These are phyloP conservation scores for Corynascus novoguineensis DNA, from an alignment of 495 filamentous ascomycete genomes.

Conservation along the genomic window DNA sequence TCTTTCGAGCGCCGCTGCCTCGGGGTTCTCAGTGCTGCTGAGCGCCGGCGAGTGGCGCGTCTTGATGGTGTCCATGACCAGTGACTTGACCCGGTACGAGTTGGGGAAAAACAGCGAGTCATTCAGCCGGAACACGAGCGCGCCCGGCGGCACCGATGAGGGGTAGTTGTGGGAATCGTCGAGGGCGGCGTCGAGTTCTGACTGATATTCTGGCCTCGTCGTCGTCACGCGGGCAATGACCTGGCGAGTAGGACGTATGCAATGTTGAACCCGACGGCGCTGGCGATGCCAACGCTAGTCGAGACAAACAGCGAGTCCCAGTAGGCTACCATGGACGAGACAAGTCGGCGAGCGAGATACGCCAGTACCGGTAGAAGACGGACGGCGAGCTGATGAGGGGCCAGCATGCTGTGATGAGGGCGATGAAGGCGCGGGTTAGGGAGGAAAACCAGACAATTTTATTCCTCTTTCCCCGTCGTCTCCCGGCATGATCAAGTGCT, in stretches of 20 bases:
- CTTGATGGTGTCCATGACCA: conserved; percentile 41
- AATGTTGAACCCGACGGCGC: conserved; percentile 44
- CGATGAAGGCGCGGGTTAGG: conserved; percentile 43
- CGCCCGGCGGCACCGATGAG: conserved; percentile 29
- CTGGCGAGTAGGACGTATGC: conserved; percentile 41
- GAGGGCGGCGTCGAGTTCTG: conserved; percentile 15
- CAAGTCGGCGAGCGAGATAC: conserved; percentile 46
- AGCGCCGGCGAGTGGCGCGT: conserved; percentile 31
- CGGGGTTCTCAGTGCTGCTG: conserved; percentile 5
- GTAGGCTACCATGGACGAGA: conserved; percentile 45
- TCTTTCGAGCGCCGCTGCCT: conserved; percentile 33
- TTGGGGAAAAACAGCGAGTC: conserved; percentile 47
- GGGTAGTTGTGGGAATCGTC: conserved; percentile 16
- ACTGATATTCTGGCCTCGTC: conserved; percentile 17
- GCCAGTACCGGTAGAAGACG: conserved; percentile 45
- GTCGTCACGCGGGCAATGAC: conserved; percentile 33
- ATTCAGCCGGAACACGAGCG: conserved; percentile 37
- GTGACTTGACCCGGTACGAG: conserved; percentile 39
- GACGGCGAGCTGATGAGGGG: conserved; percentile 39
- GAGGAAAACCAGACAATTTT: conserved; percentile 40
- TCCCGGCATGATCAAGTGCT: conserved; percentile 41
- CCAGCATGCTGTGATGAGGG: conserved; percentile 44
- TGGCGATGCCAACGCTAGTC: conserved; percentile 45
- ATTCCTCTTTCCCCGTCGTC: conserved; percentile 43
- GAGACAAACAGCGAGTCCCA: conserved; percentile 47